These are phyloP conservation scores for Talaromyces amestolkiae DNA, from an alignment of 2,329 filamentous ascomycete species.

Conservation along the genomic window DNA sequence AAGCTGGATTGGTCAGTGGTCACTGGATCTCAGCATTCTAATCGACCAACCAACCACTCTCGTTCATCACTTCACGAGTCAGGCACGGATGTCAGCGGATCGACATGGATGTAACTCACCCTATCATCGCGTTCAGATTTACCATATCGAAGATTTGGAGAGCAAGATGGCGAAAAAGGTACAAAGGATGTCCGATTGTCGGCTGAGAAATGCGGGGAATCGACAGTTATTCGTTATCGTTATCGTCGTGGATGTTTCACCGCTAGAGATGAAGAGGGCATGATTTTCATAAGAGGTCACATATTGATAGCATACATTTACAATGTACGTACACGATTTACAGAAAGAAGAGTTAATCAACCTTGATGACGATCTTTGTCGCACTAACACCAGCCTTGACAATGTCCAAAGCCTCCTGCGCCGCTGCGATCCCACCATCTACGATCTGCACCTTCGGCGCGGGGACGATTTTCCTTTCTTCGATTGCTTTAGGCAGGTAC, in stretches of 20 bases:
- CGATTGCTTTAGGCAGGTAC: conserved; percentile 1
- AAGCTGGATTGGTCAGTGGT: conserved; percentile 7
- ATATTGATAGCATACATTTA: background rate
- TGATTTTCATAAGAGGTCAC: background rate
- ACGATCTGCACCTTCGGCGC: conserved; percentile 7
- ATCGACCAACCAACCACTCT: background rate
- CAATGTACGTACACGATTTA: too few relatives aligned
- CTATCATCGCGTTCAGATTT: background rate
- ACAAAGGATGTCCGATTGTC: conserved; percentile 2
- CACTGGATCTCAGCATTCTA: background rate
- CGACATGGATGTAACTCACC: background rate
- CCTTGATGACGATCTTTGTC: conserved; percentile 8
- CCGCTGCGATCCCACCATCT: conserved; percentile 5
- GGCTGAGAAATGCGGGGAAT: conserved; percentile 8
- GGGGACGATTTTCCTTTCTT: conserved; percentile 5
- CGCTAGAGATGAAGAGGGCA: background rate
- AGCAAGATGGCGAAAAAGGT: background rate
- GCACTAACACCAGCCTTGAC: conserved; percentile 12
- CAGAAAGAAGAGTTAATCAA: background rate
- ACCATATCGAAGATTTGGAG: background rate
- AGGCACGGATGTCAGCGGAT: conserved; percentile 5
- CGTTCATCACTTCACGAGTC: background rate
- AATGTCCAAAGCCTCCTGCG: conserved; percentile 8
- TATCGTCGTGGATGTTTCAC: conserved; percentile 1
- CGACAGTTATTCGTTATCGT: background rate